A percentile compares a stretch with the other conserved stretches of the same genome.
Evolutionary conservation across 805 yeast species (phyloP).

Genomic region (Candida nitratophila): DNA sequence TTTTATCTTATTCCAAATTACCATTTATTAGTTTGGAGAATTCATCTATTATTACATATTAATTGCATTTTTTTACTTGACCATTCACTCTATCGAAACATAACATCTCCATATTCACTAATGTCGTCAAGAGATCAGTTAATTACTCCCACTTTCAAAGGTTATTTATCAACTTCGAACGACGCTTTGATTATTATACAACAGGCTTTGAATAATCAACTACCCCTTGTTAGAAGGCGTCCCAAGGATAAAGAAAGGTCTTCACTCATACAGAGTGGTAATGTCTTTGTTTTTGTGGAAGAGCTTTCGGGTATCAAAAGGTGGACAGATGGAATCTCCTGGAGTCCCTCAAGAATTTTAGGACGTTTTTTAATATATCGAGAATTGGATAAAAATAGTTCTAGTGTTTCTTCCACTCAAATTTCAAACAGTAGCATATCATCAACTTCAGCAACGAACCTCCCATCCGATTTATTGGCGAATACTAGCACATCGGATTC

Average conservation of each 20-base stretch:
- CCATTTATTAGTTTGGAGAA: no score
- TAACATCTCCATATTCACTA: not conserved
- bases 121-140: slow-evolving; percentile 2
- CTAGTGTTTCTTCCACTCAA: no score
- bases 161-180: slow-evolving; percentile 73
- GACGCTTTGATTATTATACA: slow-evolving; percentile 82
- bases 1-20: no score
- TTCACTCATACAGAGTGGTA: slow-evolving; percentile 63
- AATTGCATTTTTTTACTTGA: no score
- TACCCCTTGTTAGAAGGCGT: slow-evolving; percentile 63
- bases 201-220: slow-evolving; percentile 57
- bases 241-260: slow-evolving; percentile 77
- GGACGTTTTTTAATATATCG: slow-evolving; percentile 83
- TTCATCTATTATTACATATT: no score
- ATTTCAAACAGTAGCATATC: no score
- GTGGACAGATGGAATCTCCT: slow-evolving; percentile 95
- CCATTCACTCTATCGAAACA: no score
- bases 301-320: slow-evolving; percentile 77
- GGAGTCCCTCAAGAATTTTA: slow-evolving; percentile 88
- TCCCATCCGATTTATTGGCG: no score
- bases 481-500: no score
- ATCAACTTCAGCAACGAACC: no score
- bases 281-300: slow-evolving; percentile 79
- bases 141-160: slow-evolving; percentile 51
- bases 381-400: slow-evolving; percentile 44